phyloP scores from a whole-genome alignment of 768 basidiomycete species.

The Pisolithus tinctorius region DNA sequence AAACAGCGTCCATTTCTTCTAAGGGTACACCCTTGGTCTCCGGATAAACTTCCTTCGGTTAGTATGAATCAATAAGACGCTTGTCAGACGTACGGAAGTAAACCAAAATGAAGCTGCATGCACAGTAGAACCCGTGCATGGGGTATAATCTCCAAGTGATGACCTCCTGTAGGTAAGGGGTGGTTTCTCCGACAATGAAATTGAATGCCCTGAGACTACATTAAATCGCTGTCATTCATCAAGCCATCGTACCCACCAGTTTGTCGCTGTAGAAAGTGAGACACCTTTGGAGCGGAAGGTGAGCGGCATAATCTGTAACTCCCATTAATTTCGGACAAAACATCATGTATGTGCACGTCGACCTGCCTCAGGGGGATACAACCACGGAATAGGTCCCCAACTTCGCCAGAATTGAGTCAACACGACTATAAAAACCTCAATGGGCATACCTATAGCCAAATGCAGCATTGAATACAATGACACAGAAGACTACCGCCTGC shows the following conservation, averaged over 20 bases:
- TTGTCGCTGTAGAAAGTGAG: conserved; percentile 87
- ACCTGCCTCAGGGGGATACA: conserved; percentile 76
- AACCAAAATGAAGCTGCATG: conserved; percentile 78
- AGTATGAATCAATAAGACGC: background rate
- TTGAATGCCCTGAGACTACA: conserved; percentile 56
- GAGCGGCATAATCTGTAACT: conserved; percentile 77
- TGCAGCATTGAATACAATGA: conserved; percentile 89
- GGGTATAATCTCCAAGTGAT: conserved; percentile 92
- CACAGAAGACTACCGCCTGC: conserved; percentile 79
- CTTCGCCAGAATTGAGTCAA: conserved; percentile 25
- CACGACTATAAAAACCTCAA: background rate
- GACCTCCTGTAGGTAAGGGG: conserved; percentile 78
- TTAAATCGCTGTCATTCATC: conserved; percentile 7
- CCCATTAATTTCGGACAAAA: conserved; percentile 1
- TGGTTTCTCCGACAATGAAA: conserved; percentile 82
- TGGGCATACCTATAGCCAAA: conserved; percentile 72
- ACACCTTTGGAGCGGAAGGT: conserved; percentile 93
- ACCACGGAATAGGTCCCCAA: conserved; percentile 87
- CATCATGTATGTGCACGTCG: conserved; percentile 1
- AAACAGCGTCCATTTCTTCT: conserved; percentile 88
- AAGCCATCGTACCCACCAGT: conserved; percentile 34
- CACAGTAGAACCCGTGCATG: conserved; percentile 93
- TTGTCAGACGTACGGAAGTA: conserved; percentile 60
- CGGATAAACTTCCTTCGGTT: conserved; percentile 56
- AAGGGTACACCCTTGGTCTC: conserved; percentile 83